Evolutionary conservation across 2,329 filamentous ascomycete species (phyloP).

Genomic region (Pseudomassariella vexata): DNA sequence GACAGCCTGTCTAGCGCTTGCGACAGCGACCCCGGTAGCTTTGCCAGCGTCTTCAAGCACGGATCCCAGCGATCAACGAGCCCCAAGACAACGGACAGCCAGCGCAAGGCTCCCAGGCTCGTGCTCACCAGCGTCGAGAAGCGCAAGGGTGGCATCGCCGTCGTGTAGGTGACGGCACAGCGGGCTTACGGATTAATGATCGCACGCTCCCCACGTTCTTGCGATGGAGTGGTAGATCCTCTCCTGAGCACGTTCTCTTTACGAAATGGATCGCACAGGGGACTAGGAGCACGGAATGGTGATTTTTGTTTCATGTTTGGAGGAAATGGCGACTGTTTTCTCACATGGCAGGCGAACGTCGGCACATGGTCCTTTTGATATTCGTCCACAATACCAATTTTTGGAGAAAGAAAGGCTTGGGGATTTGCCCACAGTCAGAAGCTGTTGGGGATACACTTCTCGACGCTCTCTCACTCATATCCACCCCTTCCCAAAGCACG

Average conservation of each 20-base stretch:
- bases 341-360: no score
- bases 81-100: slow-evolving; percentile 50
- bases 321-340: no score
- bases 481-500: no score
- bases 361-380: neutral
- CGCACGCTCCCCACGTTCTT: slow-evolving; percentile 21
- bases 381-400: slow-evolving; percentile 4
- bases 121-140: slow-evolving; percentile 87
- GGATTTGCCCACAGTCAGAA: neutral
- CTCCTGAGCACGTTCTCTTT: slow-evolving; percentile 6
- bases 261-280: neutral
- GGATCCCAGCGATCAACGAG: slow-evolving; percentile 46
- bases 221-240: slow-evolving; percentile 22
- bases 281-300: neutral
- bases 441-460: slow-evolving; percentile 7
- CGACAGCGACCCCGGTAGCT: slow-evolving; percentile 54
- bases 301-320: slow-evolving; percentile 1
- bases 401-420: slow-evolving; percentile 6
- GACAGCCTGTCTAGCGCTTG: slow-evolving; percentile 61
- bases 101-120: slow-evolving; percentile 80
- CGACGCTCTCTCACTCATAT: slow-evolving; percentile 8
- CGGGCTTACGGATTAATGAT: slow-evolving; percentile 17
- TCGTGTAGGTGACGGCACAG: slow-evolving; percentile 14
- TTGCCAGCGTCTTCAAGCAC: slow-evolving; percentile 62
- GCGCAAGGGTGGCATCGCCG: slow-evolving; percentile 59